phyloP scores from a whole-genome alignment of 106 monocot species.

The Gastrodia elata region DNA sequence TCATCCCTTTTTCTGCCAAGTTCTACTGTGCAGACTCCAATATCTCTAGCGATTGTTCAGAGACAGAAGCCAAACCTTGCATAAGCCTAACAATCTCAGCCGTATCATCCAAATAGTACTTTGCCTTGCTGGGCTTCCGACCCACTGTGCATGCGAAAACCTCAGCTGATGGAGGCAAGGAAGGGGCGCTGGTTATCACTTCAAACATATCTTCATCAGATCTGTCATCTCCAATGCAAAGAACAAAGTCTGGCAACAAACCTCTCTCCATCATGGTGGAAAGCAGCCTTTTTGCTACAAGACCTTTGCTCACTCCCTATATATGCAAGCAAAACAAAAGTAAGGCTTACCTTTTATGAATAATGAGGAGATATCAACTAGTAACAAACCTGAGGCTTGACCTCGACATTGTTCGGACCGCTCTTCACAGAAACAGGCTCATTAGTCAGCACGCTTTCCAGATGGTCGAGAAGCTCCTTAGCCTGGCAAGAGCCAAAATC shows the following conservation, averaged over 20 bases:
- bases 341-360: neutral
- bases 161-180: slow-evolving; percentile 26
- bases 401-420: slow-evolving; percentile 30
- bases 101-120: slow-evolving; percentile 61
- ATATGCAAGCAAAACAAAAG: neutral
- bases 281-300: slow-evolving; percentile 37
- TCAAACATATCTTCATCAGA: slow-evolving; percentile 83
- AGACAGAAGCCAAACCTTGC: slow-evolving; percentile 49
- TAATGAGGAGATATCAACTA: neutral
- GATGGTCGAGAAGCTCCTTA: slow-evolving; percentile 47
- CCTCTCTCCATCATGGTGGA: slow-evolving; percentile 31
- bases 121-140: slow-evolving; percentile 59
- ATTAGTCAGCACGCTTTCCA: slow-evolving; percentile 43
- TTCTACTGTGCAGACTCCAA: slow-evolving; percentile 3
- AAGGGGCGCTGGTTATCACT: slow-evolving; percentile 30
- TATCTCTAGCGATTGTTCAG: slow-evolving; percentile 11
- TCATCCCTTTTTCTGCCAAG: neutral
- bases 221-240: slow-evolving; percentile 66
- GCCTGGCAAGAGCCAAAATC: slow-evolving; percentile 52
- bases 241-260: slow-evolving; percentile 37
- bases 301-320: slow-evolving; percentile 68
- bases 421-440: slow-evolving; percentile 44
- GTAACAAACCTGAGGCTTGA: slow-evolving; percentile 40
- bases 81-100: slow-evolving; percentile 49
- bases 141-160: slow-evolving; percentile 71